Evolutionary conservation across 2,329 filamentous ascomycete genomes (phyloP).

Genomic region (Fusarium tricinctum): DNA sequence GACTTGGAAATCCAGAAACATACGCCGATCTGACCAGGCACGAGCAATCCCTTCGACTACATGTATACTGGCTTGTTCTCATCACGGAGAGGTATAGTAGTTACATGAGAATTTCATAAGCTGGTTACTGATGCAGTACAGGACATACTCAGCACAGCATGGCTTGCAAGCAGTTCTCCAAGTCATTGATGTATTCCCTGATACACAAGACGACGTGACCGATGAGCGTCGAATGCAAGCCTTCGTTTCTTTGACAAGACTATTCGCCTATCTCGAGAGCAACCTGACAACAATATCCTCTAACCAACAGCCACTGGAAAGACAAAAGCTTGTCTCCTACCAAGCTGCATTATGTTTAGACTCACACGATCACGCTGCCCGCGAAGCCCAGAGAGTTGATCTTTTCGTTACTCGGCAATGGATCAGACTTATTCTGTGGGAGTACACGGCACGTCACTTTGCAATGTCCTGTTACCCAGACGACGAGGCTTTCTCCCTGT

Average conservation of each 20-base stretch:
- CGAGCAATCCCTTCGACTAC: conserved; percentile 42
- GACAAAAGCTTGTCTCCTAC: conserved; percentile 41
- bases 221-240: conserved; percentile 39
- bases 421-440: conserved; percentile 49
- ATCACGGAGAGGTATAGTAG: conserved; percentile 40
- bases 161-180: conserved; percentile 42
- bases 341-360: conserved; percentile 41
- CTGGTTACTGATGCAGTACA: conserved; percentile 1
- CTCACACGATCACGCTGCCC: conserved; percentile 31
- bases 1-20: conserved; percentile 40
- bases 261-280: conserved; percentile 46
- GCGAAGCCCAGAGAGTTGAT: conserved; percentile 47
- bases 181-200: conserved; percentile 43
- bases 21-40: conserved; percentile 28
- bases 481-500: conserved; percentile 46
- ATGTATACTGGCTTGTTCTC: conserved; percentile 48
- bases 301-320: conserved; percentile 34
- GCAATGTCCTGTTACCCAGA: conserved; percentile 46
- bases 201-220: conserved; percentile 33
- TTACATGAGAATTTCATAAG: fast-evolving
- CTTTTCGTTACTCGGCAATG: conserved; percentile 50
- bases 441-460: conserved; percentile 49
- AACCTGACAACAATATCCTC: conserved; percentile 42
- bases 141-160: conserved; percentile 46
- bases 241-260: conserved; percentile 41